A percentile compares a stretch with the other conserved stretches of the same genome.
Conservation (phyloP, 441 rosid species). For the Syzygium syzygioides region DNA sequence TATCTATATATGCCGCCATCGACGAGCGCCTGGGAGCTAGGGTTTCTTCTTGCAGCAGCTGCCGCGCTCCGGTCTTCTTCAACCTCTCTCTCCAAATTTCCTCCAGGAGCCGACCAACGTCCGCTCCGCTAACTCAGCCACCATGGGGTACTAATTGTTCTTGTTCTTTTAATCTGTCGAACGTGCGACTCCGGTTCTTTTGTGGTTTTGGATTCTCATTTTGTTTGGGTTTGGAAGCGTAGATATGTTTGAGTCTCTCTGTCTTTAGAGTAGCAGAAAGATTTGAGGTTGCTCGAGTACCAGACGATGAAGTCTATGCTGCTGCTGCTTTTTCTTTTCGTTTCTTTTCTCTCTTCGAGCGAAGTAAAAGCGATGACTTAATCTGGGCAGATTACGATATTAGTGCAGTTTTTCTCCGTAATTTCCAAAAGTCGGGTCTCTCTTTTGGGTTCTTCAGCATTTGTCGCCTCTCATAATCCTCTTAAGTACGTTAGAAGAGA, state of each 20-base stretch:
- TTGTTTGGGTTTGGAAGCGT: neutral
- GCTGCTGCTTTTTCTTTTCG: neutral
- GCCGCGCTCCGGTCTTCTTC: neutral
- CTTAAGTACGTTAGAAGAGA: neutral
- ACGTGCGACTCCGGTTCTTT: neutral
- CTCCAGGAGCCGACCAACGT: neutral
- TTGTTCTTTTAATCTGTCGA: neutral
- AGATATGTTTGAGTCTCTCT: rapidly evolving
- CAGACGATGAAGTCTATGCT: neutral
- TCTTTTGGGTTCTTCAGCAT: neutral
- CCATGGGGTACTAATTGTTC: neutral
- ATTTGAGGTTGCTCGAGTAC: neutral
- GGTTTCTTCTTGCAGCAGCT: neutral
- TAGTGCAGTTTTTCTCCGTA: neutral
- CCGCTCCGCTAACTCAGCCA: neutral
- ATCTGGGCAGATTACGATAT: neutral
- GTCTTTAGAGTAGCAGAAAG: neutral
- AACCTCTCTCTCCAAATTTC: neutral
- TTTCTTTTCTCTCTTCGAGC: neutral
- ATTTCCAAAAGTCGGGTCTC: neutral
- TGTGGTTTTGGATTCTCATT: neutral
- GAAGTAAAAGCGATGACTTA: neutral
- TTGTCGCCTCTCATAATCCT: neutral
- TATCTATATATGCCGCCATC: no score
- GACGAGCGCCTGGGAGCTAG: no score